Evolutionary conservation across 768 basidiomycete genomes (phyloP).

Genomic region (Flagelloscypha sp.): DNA sequence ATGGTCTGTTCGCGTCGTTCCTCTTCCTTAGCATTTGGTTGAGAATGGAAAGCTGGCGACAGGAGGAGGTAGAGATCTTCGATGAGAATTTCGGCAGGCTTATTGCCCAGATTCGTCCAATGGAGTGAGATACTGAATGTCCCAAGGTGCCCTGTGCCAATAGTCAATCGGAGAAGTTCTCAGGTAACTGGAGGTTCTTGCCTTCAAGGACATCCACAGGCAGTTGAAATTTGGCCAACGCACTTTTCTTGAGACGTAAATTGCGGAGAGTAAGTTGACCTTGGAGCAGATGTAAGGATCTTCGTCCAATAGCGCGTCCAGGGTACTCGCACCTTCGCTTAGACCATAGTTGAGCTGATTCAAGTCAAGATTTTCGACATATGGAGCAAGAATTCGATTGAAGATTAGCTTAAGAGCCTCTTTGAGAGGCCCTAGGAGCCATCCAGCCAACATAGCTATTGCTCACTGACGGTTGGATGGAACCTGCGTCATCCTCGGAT

Average conservation of each 20-base stretch:
- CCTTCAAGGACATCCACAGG: slow-evolving; percentile 95
- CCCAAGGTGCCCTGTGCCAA: slow-evolving; percentile 63
- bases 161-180: slow-evolving; percentile 2
- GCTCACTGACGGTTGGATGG: too few relatives aligned
- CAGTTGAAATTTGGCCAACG: slow-evolving; percentile 89
- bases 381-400: slow-evolving; percentile 87
- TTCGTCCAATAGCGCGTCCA: slow-evolving; percentile 7
- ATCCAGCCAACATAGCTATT: too few relatives aligned
- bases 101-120: slow-evolving; percentile 83
- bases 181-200: slow-evolving; percentile 15
- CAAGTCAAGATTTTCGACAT: slow-evolving; percentile 93
- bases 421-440: background rate
- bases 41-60: slow-evolving; percentile 65
- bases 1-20: slow-evolving; percentile 72
- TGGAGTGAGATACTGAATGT: slow-evolving; percentile 80
- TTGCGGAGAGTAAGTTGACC: slow-evolving; percentile 74
- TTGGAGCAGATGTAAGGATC: slow-evolving; percentile 18
- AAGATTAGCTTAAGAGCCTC: slow-evolving; percentile 47
- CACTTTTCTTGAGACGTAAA: slow-evolving; percentile 84
- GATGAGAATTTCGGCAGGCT: slow-evolving; percentile 83
- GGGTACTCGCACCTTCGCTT: slow-evolving; percentile 52
- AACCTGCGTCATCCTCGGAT: too few relatives aligned
- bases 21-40: slow-evolving; percentile 75
- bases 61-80: slow-evolving; percentile 96
- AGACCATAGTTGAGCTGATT: slow-evolving; percentile 93